Conservation (phyloP, 495 filamentous ascomycete genomes). For the Aspergillus saccharolyticus region DNA sequence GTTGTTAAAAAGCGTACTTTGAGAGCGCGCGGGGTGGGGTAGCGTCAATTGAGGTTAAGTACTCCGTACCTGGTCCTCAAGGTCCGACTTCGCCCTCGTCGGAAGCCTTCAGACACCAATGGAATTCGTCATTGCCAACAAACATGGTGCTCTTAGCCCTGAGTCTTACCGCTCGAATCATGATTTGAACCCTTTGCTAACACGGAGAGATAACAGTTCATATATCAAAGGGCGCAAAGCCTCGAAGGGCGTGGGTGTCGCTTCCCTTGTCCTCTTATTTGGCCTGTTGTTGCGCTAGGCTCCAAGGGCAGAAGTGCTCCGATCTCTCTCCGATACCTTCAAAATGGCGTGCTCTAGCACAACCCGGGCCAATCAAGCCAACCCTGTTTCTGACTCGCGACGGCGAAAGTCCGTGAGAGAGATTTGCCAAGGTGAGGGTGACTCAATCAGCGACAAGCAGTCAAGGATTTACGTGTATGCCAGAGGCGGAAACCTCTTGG, state of each 20-base stretch:
- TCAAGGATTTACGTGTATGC: not conserved
- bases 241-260: not conserved
- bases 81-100: conserved; percentile 14
- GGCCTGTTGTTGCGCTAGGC: not conserved
- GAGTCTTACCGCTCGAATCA: not conserved
- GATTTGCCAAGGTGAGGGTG: not conserved
- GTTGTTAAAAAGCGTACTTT: not conserved
- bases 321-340: not conserved
- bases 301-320: not conserved
- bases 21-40: not conserved
- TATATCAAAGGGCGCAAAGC: not conserved
- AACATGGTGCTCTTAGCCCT: not conserved
- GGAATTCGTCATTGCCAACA: not conserved
- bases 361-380: not conserved
- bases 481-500: not conserved
- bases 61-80: no score
- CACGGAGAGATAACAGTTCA: not conserved
- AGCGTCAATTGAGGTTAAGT: conserved; percentile 10
- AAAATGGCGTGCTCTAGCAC: not conserved
- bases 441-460: not conserved
- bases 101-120: not conserved
- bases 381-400: not conserved
- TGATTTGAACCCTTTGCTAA: not conserved
- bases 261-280: not conserved
- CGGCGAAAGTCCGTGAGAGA: not conserved